Evolutionary conservation across 1,139 yeast species (phyloP), one percentile per base, ranked within the genome.

Genomic region (Blastobotrys petasosporus): DNA sequence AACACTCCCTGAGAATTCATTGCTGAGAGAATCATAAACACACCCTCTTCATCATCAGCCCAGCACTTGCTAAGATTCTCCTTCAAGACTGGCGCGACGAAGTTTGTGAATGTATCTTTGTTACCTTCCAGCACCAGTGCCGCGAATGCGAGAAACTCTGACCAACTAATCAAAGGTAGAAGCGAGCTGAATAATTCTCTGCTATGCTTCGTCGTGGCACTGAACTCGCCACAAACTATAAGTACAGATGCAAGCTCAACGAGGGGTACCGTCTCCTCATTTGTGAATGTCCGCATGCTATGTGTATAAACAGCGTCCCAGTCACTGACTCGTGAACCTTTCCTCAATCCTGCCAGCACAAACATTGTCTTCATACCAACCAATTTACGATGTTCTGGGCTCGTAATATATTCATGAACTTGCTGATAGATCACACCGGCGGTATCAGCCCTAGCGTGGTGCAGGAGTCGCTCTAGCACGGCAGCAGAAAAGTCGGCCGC

Each of bases 361-460:
- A 61, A 58, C 30, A 67, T 42, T 15, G 60, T 37, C 33, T 54
- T 50, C 8, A 53, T 17, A 10, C 49, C 50, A 10, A 52, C 32
- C 11, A 42, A 23, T 3, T 33, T 44, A 8, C 38, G 45, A 10
- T 38, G 42, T 5, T 42, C 46, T 28, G 25, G 7, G 31, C 45
- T 47, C 15, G 40, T 36, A 37, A 58, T 45, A 45, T 51, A 56
- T 29, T 48, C 51, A 29, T 43, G 50, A 2, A 62, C 53, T 4
- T 63, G 50, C 6, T 58, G 60, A 47, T 69, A 70, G 1, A 74
- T 47, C 7, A 68, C 74, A 2, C 55, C 60, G 13, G 87, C 76
- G 8, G 82, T 69, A 32, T 79, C 81, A 3, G 57, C 51, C 3
- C 81, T 68, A 1, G 85, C 82, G 62, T 84, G 87, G 54, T 75